These are phyloP conservation scores for Fallopia convolvulus DNA, from an alignment of 148 eudicot species.

Conservation along the genomic window DNA sequence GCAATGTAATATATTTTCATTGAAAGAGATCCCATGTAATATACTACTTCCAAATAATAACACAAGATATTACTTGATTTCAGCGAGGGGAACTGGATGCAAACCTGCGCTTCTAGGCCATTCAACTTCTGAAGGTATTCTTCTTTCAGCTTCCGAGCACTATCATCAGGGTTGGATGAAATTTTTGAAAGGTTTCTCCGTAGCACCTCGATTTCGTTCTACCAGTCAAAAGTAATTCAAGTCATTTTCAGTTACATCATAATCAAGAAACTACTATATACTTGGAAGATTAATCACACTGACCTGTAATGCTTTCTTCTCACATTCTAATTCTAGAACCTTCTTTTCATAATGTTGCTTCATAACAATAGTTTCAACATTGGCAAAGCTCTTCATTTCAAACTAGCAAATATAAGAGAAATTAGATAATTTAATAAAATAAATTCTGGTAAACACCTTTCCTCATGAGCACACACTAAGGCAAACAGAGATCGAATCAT, in stretches of 20 bases:
- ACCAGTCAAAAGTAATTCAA: constrained; percentile 11
- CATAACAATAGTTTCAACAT: background rate
- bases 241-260: background rate
- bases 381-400: constrained; percentile 71
- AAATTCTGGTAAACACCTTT: background rate
- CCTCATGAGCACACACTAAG: background rate
- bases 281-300: background rate
- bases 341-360: constrained; percentile 82
- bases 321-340: constrained; percentile 80
- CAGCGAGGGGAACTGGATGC: background rate
- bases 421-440: too few relatives aligned
- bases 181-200: constrained; percentile 67
- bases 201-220: constrained; percentile 89
- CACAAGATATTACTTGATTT: constrained; percentile 11
- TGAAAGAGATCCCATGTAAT: background rate
- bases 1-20: background rate
- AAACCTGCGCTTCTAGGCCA: constrained; percentile 71
- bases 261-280: background rate
- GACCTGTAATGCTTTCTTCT: constrained; percentile 78
- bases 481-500: background rate
- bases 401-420: constrained; percentile 32
- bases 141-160: constrained; percentile 85
- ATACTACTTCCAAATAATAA: background rate
- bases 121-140: constrained; percentile 91
- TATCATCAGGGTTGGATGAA: constrained; percentile 54